These are phyloP conservation scores for Neostapfia colusana DNA, from an alignment of 176 grass and related monocot genomes.

Conservation along the genomic window DNA sequence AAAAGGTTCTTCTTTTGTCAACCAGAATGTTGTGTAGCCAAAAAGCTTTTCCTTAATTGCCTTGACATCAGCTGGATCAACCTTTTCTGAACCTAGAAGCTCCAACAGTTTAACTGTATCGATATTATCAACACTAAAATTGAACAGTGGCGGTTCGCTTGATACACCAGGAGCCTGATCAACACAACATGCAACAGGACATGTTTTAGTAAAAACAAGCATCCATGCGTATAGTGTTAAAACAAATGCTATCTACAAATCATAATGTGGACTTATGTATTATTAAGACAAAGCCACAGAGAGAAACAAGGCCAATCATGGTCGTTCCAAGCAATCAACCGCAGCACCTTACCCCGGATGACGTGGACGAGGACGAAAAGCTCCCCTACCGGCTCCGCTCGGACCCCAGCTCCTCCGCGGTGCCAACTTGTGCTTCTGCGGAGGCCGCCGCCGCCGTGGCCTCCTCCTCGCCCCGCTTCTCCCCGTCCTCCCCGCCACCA, in stretches of 20 bases:
- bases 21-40: slow-evolving; percentile 98
- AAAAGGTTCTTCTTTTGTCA: slow-evolving; percentile 96
- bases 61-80: slow-evolving; percentile 85
- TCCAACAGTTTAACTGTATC: slow-evolving; percentile 90
- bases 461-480: slow-evolving; percentile 49
- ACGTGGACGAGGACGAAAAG: slow-evolving; percentile 52
- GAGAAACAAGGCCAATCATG: background rate
- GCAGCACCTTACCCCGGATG: slow-evolving; percentile 46
- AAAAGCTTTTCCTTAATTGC: slow-evolving; percentile 94
- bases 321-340: background rate
- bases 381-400: slow-evolving; percentile 46
- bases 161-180: slow-evolving; percentile 61
- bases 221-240: slow-evolving; percentile 4
- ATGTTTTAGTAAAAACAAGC: slow-evolving; percentile 29
- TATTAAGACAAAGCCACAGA: slow-evolving; percentile 15
- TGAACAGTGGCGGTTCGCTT: slow-evolving; percentile 51
- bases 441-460: slow-evolving; percentile 33
- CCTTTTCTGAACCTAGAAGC: slow-evolving; percentile 89
- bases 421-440: slow-evolving; percentile 38
- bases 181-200: background rate
- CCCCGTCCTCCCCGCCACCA: slow-evolving; percentile 44
- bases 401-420: slow-evolving; percentile 51
- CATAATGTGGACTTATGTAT: slow-evolving; percentile 3
- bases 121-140: slow-evolving; percentile 62
- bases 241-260: slow-evolving; percentile 2